Evolutionary conservation across 2,329 filamentous ascomycete species (phyloP).

Genomic region (Pyrenophora seminiperda): DNA sequence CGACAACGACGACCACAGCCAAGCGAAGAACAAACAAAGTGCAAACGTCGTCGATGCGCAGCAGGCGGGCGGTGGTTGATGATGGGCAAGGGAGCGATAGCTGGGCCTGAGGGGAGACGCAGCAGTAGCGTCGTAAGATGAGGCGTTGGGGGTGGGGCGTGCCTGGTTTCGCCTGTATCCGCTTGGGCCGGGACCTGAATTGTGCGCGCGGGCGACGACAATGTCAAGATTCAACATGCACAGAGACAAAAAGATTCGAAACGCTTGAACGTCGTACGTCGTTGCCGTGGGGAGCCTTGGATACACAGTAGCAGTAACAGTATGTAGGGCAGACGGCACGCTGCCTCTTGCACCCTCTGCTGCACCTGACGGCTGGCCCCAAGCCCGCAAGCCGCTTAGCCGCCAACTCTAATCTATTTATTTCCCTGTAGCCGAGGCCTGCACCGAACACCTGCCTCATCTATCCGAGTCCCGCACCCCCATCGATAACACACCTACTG

Average conservation of each 20-base stretch:
- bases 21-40: constrained; percentile 7
- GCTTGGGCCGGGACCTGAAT: constrained; percentile 21
- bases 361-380: constrained; percentile 14
- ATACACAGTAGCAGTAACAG: too few species aligned
- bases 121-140: constrained; percentile 14
- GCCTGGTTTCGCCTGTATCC: constrained; percentile 24
- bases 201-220: constrained; percentile 20
- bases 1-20: constrained; percentile 3
- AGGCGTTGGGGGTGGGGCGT: constrained; percentile 22
- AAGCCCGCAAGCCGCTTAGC: background rate
- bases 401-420: constrained; percentile 26
- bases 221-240: constrained; percentile 1
- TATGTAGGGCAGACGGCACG: constrained; percentile 2
- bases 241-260: constrained; percentile 12
- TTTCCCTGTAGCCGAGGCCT: constrained; percentile 12
- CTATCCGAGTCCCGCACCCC: constrained; percentile 2
- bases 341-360: constrained; percentile 2
- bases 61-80: background rate
- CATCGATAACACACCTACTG: too few species aligned
- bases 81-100: constrained; percentile 3
- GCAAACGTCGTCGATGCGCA: constrained; percentile 7
- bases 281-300: background rate
- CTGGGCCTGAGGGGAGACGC: constrained; percentile 7
- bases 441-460: constrained; percentile 9
- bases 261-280: constrained; percentile 7